phyloP scores from a whole-genome alignment of 306 rosid species.

The Myrica gale region DNA sequence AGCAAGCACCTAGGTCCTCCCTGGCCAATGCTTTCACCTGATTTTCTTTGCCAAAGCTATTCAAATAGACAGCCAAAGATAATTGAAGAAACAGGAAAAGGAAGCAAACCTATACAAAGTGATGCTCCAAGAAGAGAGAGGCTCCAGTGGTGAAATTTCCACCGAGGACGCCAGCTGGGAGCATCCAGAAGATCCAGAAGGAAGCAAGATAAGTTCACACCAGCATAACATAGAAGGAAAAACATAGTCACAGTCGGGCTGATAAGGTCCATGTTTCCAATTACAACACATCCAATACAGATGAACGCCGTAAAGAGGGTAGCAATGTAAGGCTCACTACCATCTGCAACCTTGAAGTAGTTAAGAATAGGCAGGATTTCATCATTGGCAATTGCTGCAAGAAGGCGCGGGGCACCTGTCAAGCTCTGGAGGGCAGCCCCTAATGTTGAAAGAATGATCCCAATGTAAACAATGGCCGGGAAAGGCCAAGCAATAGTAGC shows the following conservation, averaged over 20 bases:
- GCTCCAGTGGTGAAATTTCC: constrained; percentile 99
- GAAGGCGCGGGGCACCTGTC: constrained; percentile 99
- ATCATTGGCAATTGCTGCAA: constrained; percentile 99
- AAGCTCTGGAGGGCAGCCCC: constrained; percentile 99
- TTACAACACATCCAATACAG: constrained; percentile 86
- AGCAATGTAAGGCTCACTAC: constrained; percentile 82
- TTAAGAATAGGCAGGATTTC: constrained; percentile 90
- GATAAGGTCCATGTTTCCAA: constrained; percentile 99
- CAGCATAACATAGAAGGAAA: constrained; percentile 91
- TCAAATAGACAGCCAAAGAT: constrained; percentile 2
- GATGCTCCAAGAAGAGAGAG: constrained; percentile 90
- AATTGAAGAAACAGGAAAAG: constrained; percentile 12
- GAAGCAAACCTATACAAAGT: constrained; percentile 76
- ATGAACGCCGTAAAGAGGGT: constrained; percentile 88
- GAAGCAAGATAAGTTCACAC: constrained; percentile 99
- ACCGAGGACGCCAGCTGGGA: constrained; percentile 99
- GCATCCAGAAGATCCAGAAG: constrained; percentile 99
- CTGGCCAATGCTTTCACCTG: neutral
- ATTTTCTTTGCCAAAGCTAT: constrained; percentile 3
- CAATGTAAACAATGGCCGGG: constrained; percentile 86
- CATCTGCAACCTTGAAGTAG: constrained; percentile 85
- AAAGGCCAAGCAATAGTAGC: constrained; percentile 97
- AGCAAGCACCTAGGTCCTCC: neutral
- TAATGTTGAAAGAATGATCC: constrained; percentile 93
- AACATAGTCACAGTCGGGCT: constrained; percentile 98